Evolutionary conservation across 208 protist species (phyloP).

Genomic region (Crithidia sp.): DNA sequence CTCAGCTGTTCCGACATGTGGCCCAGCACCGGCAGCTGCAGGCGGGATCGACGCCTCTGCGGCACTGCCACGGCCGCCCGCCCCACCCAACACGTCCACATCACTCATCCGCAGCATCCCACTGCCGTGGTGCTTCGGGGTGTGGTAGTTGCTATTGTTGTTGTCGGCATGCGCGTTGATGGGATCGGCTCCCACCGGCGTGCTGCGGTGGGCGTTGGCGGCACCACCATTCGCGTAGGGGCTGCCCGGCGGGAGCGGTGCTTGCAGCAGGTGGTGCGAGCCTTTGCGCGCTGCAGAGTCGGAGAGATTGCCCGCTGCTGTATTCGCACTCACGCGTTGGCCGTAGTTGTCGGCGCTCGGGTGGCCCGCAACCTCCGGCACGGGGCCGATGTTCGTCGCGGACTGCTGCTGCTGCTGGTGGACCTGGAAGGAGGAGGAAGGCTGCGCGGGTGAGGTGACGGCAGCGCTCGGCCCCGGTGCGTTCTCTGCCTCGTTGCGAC

Average conservation of each 20-base stretch:
- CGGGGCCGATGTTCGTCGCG: neutral
- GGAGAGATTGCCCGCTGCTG: neutral
- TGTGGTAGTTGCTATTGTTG: constrained; percentile 5
- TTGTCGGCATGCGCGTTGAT: neutral
- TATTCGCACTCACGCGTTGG: neutral
- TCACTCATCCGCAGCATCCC: constrained; percentile 39
- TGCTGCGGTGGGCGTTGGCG: neutral
- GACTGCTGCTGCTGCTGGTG: constrained; percentile 4
- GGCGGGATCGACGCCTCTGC: constrained; percentile 1
- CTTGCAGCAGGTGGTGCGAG: neutral
- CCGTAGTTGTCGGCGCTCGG: neutral
- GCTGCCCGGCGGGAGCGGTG: neutral
- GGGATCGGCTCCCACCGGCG: neutral
- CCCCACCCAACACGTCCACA: constrained; percentile 28
- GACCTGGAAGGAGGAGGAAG: neutral
- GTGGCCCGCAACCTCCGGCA: neutral
- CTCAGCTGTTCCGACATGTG: constrained; percentile 11
- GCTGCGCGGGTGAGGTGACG: neutral
- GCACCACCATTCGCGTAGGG: neutral
- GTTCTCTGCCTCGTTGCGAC: constrained; percentile 2
- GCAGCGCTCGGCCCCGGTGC: neutral
- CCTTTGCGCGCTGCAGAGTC: constrained; percentile 1
- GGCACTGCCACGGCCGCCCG: neutral
- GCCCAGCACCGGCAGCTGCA: neutral
- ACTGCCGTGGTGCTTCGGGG: constrained; percentile 17